A percentile compares a stretch with the other conserved stretches of the same genome.
phyloP scores from a whole-genome alignment of 169 alveolate genomes.

The Hammondia hammondi region DNA sequence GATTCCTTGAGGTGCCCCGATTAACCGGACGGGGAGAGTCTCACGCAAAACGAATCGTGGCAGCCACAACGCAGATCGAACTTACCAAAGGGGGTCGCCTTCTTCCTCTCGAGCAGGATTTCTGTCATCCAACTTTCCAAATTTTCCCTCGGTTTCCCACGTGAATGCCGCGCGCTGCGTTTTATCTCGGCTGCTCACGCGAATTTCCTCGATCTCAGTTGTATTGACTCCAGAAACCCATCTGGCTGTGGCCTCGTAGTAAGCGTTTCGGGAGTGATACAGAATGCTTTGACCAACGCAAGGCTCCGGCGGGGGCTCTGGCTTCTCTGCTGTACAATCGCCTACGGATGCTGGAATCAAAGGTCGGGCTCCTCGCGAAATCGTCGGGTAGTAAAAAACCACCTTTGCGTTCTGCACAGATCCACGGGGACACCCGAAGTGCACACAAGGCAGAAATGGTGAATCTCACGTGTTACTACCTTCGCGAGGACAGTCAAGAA shows the following conservation, averaged over 20 bases:
- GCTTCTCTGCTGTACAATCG: constrained; percentile 49
- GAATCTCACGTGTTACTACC: too few species aligned
- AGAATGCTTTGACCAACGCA: constrained; percentile 51
- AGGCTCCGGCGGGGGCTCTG: constrained; percentile 55
- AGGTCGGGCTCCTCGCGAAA: not conserved
- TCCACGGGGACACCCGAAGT: too few species aligned
- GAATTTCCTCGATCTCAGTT: constrained; percentile 54
- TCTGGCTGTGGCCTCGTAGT: constrained; percentile 64
- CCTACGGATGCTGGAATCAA: constrained; percentile 53
- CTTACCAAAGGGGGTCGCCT: not conserved
- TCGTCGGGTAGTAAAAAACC: not conserved
- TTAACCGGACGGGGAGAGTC: too few species aligned
- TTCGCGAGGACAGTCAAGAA: too few species aligned
- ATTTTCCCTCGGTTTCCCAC: not conserved
- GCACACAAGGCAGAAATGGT: too few species aligned
- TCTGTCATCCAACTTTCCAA: not conserved
- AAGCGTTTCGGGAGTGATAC: constrained; percentile 32
- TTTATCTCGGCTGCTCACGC: constrained; percentile 20
- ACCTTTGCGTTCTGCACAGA: not conserved
- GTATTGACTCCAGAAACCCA: constrained; percentile 65
- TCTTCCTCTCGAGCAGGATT: not conserved
- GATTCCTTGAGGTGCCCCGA: too few species aligned
- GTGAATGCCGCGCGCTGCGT: not conserved
- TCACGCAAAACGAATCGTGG: too few species aligned
- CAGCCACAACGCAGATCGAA: not conserved